Base-by-base conservation (phyloP, 371 early-diverging fungal genomes). In the Mucor sp. region DNA sequence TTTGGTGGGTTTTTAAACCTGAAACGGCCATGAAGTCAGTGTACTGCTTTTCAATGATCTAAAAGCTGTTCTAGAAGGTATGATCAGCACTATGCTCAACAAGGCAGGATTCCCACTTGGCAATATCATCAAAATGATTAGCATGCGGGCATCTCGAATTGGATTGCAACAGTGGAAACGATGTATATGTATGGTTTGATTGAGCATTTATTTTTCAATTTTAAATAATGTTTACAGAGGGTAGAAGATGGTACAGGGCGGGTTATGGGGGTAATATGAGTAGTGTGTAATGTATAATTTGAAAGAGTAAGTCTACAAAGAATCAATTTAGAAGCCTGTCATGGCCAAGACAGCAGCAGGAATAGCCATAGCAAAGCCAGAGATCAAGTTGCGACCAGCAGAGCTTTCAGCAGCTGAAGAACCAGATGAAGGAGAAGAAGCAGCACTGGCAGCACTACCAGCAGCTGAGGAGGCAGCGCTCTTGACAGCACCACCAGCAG, bases 331-430 rank as follows among this genome's bases (percentile, higher is more conserved):
- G 60, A 71, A 71, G 60, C 71, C 71, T 44, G 65, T 58, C 67
- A 71, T 56, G 41, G 72, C 72, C 27, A 66, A 58, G 39, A 58
- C 53, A 53, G 65, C 72, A 39, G 62, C 71, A 53, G 69, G 65
- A 17, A 69, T 37, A 48, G 73, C 63, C 59, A 73, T 23, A 15
- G 43, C 69, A 25, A 66, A 11, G 21, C 60, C 66, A 53, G 69
- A 69, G 9, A 66, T 33, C 23, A 62, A 57, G 59, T 65, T 68
- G 33, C 58, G 65, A 44, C 19, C 44, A 56, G 69, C 69, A 58
- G 59, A 59, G 25, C 56, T 56, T 1, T n/a, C 28, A 25, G 53
- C 65, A 21, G 58, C 15, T 9, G 37, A 37, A 43, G 71, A 50
- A 30, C 58, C 43, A 14, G 39, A 58, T 23, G 27, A 37, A 43